phyloP scores from a whole-genome alignment of 495 filamentous ascomycete genomes.

The Emericellopsis terricola region DNA sequence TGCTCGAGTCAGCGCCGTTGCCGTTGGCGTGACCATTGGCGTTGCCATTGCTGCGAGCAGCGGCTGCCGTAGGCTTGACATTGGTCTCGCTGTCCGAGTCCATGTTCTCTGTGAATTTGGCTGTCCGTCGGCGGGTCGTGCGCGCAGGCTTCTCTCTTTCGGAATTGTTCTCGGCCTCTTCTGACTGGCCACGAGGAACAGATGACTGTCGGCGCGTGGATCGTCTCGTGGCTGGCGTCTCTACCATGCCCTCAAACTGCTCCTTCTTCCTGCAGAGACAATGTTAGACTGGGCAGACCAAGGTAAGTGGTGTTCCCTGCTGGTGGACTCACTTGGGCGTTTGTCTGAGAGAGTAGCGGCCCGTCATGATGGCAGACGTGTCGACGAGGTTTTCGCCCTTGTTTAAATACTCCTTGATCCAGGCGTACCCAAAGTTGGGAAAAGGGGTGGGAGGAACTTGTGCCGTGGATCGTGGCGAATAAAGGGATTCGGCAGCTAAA shows the following conservation, averaged over 20 bases:
- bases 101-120: constrained; percentile 27
- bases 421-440: too few species aligned
- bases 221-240: constrained; percentile 21
- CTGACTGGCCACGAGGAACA: constrained; percentile 17
- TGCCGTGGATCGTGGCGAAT: too few species aligned
- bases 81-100: constrained; percentile 16
- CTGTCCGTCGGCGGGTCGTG: constrained; percentile 15
- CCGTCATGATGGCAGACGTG: constrained; percentile 3
- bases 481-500: too few species aligned
- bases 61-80: constrained; percentile 14
- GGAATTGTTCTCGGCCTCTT: constrained; percentile 25
- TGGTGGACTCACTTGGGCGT: constrained; percentile 28
- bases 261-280: constrained; percentile 24
- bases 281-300: neutral
- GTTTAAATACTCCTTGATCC: too few species aligned
- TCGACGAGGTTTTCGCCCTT: too few species aligned
- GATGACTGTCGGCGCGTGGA: constrained; percentile 23
- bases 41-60: constrained; percentile 7
- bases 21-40: constrained; percentile 9
- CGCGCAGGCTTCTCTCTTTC: constrained; percentile 11
- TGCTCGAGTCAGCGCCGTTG: neutral
- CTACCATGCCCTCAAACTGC: constrained; percentile 32
- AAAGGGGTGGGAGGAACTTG: too few species aligned
- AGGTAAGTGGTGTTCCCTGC: neutral
- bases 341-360: constrained; percentile 27